phyloP scores from a whole-genome alignment of 768 basidiomycete genomes.

The Leccinum rimulosum region DNA sequence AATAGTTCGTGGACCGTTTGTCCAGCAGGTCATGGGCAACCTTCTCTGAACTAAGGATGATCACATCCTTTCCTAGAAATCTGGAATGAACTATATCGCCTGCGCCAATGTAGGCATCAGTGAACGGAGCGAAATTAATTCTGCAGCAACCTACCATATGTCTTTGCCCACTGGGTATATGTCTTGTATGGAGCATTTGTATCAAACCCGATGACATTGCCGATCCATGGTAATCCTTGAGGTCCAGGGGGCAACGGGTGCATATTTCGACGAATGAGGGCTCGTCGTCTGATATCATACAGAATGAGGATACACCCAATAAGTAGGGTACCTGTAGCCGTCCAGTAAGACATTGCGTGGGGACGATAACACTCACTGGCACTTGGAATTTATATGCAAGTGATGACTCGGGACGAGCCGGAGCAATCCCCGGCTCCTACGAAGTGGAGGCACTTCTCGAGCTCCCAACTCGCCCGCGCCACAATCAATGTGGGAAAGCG shows the following conservation, averaged over 20 bases:
- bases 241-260: conserved; percentile 22
- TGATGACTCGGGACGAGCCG: too few species aligned
- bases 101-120: conserved; percentile 9
- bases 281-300: neutral
- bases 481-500: too few species aligned
- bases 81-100: conserved; percentile 49
- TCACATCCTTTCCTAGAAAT: conserved; percentile 40
- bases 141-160: conserved; percentile 23
- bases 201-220: conserved; percentile 36
- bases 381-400: too few species aligned
- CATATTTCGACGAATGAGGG: neutral
- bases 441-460: too few species aligned
- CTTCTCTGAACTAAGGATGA: conserved; percentile 44
- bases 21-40: conserved; percentile 46
- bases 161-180: conserved; percentile 35
- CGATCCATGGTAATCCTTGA: conserved; percentile 19
- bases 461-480: too few species aligned
- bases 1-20: conserved; percentile 41
- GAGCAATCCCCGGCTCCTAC: too few species aligned
- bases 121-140: neutral
- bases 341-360: neutral
- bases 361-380: too few species aligned
- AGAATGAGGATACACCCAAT: neutral
- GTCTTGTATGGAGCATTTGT: conserved; percentile 30
- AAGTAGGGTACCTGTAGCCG: neutral